Base-by-base conservation (phyloP, 2,329 filamentous ascomycete species). In the Chalaropsis ovoidea region DNA sequence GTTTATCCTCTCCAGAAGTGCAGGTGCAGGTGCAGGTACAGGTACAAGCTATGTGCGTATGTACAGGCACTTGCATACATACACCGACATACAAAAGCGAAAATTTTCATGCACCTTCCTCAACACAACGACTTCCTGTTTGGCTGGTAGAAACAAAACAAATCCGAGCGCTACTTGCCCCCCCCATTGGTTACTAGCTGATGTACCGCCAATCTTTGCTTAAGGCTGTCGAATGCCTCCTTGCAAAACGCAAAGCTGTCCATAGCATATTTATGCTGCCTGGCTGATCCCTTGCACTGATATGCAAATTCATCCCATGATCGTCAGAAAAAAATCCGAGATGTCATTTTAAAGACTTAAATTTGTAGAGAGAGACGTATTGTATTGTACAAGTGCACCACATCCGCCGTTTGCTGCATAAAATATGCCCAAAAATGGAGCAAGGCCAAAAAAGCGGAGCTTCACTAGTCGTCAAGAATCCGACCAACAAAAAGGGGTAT, bases 71-170 rank as follows among this genome's bases (percentile, higher is more conserved):
- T 7, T 39, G 35, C 35, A 39, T 7, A 7, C 35, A 39, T 39
- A 39, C 35, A 35, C 31, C 31, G 31, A 35, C 31, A 39, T 7
- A 10, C 8, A 39, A 10, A 10, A 39, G 8, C 8, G 35, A 39
- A 7, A 39, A 7, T 49, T 49, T 49, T 52, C 47, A 27, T 52
- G 22, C 47, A 17, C 15, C 47, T 49, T 49, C 13, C 47, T 13
- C 47, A 52, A 15, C 11, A 19, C 15, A 7, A 52, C 11, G 5
- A 39, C 31, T 5, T 58, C 7, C 39, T 58, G 54, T 58, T 35
- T 58, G 54, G 24, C 31, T 58, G 24, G 4, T 39, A 39, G 54
- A 58, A 58, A 58, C 54, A 58, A 58, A 58, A 58, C 17, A 58
- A 17, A 58, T 58, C 54, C 54, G 54, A 58, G 54, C 54, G 54